These are phyloP conservation scores for Plicaturopsis crispa DNA, from an alignment of 768 basidiomycete genomes.

Conservation along the genomic window DNA sequence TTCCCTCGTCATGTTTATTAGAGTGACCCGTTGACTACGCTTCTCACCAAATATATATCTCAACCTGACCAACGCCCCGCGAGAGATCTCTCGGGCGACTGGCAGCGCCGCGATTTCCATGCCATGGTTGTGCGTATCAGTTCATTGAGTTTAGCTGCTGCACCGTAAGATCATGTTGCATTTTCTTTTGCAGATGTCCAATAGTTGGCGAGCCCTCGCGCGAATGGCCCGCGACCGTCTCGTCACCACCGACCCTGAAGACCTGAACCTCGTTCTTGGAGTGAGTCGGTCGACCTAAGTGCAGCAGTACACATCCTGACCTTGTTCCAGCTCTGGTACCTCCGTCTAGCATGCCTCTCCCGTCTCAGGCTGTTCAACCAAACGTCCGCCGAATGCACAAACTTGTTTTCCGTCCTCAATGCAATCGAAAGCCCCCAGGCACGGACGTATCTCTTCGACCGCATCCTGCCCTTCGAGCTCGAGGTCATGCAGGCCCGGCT, in stretches of 20 bases:
- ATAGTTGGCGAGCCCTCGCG: slow-evolving; percentile 83
- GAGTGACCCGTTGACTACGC: slow-evolving; percentile 79
- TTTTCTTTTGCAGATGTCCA: slow-evolving; percentile 56
- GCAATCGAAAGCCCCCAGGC: slow-evolving; percentile 44
- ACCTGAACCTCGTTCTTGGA: slow-evolving; percentile 54
- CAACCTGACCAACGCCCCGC: slow-evolving; percentile 67
- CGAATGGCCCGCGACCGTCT: slow-evolving; percentile 77
- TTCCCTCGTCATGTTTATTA: slow-evolving; percentile 41
- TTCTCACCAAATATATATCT: slow-evolving; percentile 78
- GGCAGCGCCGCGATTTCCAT: slow-evolving; percentile 65
- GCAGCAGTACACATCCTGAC: background rate
- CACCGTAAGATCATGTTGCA: slow-evolving; percentile 10
- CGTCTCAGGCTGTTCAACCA: slow-evolving; percentile 83
- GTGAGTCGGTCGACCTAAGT: slow-evolving; percentile 32
- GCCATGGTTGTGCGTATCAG: slow-evolving; percentile 66
- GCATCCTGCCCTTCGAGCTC: slow-evolving; percentile 50
- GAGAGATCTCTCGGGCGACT: slow-evolving; percentile 71
- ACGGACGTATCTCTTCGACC: slow-evolving; percentile 53
- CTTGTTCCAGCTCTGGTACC: slow-evolving; percentile 64
- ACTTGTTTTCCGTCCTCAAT: slow-evolving; percentile 67
- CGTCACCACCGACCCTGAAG: slow-evolving; percentile 62
- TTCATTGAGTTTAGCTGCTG: slow-evolving; percentile 15
- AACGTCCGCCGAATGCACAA: slow-evolving; percentile 76
- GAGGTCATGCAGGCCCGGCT: slow-evolving; percentile 69
- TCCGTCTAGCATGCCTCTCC: slow-evolving; percentile 71